phyloP scores from a whole-genome alignment of 140 eudicot genomes.

The Flaveria floridana region DNA sequence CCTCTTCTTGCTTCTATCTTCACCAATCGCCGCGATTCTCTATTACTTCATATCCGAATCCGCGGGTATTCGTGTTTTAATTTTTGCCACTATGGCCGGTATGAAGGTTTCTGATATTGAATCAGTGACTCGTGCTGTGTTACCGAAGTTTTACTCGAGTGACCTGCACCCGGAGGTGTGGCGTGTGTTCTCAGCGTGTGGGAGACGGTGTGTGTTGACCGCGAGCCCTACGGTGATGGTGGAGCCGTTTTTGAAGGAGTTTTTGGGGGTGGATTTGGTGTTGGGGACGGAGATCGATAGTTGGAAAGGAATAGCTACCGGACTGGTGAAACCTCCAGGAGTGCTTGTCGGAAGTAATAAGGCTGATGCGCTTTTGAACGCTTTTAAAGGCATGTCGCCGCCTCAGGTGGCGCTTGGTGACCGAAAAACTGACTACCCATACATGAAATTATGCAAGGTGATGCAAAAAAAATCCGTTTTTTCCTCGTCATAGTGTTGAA shows the following conservation, averaged over 20 bases:
- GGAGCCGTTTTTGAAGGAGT: constrained; percentile 56
- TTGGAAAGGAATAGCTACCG: constrained; percentile 49
- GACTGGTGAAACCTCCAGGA: constrained; percentile 39
- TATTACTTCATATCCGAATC: constrained; percentile 51
- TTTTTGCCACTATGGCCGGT: constrained; percentile 50
- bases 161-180: constrained; percentile 56
- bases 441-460: constrained; percentile 62
- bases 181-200: constrained; percentile 57
- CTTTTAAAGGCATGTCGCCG: constrained; percentile 23
- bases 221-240: constrained; percentile 58
- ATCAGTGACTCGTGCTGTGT: constrained; percentile 47
- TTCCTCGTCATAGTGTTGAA: background rate
- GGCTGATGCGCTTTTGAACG: constrained; percentile 42
- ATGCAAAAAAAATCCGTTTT: too few relatives aligned
- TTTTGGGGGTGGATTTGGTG: constrained; percentile 46
- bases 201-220: constrained; percentile 45
- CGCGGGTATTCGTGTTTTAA: constrained; percentile 51
- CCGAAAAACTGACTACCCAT: constrained; percentile 48
- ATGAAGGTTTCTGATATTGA: constrained; percentile 44
- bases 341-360: constrained; percentile 48
- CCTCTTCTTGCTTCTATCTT: constrained; percentile 40
- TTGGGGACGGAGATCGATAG: constrained; percentile 47
- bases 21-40: constrained; percentile 50
- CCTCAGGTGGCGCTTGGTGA: constrained; percentile 57
- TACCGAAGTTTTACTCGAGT: constrained; percentile 49